phyloP scores from a whole-genome alignment of 495 filamentous ascomycete genomes.

The Penicillium samsonianum region DNA sequence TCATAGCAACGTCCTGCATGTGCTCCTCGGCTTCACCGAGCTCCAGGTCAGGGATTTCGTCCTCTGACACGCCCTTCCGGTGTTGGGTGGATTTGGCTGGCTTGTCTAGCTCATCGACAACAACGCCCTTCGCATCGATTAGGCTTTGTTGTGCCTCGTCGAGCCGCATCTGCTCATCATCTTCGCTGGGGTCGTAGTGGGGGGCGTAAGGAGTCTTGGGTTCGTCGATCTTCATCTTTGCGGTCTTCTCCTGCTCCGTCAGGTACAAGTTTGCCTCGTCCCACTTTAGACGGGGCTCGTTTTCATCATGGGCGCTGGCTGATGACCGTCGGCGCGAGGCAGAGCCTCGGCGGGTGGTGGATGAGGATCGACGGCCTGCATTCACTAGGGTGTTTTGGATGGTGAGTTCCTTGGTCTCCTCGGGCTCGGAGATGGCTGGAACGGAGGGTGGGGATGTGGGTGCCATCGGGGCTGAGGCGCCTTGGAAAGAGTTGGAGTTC shows the following conservation, averaged over 20 bases:
- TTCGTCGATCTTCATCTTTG: slow-evolving; percentile 98
- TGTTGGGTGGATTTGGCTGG: slow-evolving; percentile 31
- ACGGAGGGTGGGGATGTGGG: slow-evolving; percentile 30
- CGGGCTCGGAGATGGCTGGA: slow-evolving; percentile 31
- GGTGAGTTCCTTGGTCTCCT: slow-evolving; percentile 76
- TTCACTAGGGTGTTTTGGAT: slow-evolving; percentile 93
- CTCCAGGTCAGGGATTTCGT: slow-evolving; percentile 89
- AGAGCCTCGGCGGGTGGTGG: slow-evolving; percentile 57
- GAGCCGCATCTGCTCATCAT: slow-evolving; percentile 68
- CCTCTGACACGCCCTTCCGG: slow-evolving; percentile 51
- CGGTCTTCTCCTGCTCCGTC: slow-evolving; percentile 89
- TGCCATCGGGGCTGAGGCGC: slow-evolving; percentile 9
- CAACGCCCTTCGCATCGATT: slow-evolving; percentile 57
- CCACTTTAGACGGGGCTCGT: slow-evolving; percentile 84
- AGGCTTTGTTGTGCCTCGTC: slow-evolving; percentile 42
- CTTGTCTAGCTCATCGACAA: slow-evolving; percentile 75
- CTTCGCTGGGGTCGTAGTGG: slow-evolving; percentile 86
- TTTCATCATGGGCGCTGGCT: slow-evolving; percentile 50
- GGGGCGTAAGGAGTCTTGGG: slow-evolving; percentile 95
- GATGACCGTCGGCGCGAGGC: slow-evolving; percentile 71
- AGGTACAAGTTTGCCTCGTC: slow-evolving; percentile 97
- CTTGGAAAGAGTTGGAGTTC: slow-evolving; percentile 60
- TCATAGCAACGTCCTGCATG: slow-evolving; percentile 28
- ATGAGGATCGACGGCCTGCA: slow-evolving; percentile 86
- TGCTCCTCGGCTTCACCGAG: slow-evolving; percentile 90